Evolutionary conservation across 192 early-diverging fungal genomes (phyloP).

Genomic region (Mortierella antarctica): DNA sequence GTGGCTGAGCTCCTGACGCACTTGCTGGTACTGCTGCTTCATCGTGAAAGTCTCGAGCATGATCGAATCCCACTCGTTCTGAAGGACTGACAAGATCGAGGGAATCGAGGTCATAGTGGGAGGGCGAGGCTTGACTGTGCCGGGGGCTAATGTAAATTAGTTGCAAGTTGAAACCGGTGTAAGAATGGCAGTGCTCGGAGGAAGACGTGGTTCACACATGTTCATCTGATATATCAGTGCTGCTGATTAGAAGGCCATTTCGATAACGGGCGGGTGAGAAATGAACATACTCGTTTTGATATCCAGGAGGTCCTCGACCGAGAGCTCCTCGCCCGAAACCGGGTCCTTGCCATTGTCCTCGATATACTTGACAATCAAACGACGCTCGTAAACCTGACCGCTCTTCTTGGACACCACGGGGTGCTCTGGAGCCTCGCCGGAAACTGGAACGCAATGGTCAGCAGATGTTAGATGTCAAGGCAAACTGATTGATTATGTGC

Average conservation of each 20-base stretch:
- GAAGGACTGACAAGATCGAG: slow-evolving; percentile 84
- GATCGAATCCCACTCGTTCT: slow-evolving; percentile 97
- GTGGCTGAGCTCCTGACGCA: slow-evolving; percentile 92
- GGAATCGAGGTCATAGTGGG: slow-evolving; percentile 94
- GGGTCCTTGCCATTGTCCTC: slow-evolving; percentile 87
- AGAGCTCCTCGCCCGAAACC: slow-evolving; percentile 76
- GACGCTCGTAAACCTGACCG: slow-evolving; percentile 89
- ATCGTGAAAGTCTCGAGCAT: slow-evolving; percentile 95
- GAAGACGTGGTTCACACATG: too few species aligned
- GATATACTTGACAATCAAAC: slow-evolving; percentile 89
- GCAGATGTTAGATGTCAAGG: too few species aligned
- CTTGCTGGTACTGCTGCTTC: slow-evolving; percentile 91
- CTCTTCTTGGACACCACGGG: slow-evolving; percentile 90
- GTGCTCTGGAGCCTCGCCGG: slow-evolving; percentile 86
- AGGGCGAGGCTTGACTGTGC: slow-evolving; percentile 85
- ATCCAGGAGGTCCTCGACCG: slow-evolving; percentile 77
- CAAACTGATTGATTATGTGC: not conserved
- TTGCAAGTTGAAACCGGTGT: not conserved
- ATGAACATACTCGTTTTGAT: slow-evolving; percentile 67
- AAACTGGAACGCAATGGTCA: slow-evolving; percentile 68
- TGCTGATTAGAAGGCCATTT: too few species aligned
- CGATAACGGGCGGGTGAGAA: not conserved
- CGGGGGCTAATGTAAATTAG: slow-evolving; percentile 52
- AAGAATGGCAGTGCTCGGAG: too few species aligned
- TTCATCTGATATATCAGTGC: too few species aligned